Evolutionary conservation across 148 eudicot genomes (phyloP).

Genomic region (Fagopyrum tataricum): DNA sequence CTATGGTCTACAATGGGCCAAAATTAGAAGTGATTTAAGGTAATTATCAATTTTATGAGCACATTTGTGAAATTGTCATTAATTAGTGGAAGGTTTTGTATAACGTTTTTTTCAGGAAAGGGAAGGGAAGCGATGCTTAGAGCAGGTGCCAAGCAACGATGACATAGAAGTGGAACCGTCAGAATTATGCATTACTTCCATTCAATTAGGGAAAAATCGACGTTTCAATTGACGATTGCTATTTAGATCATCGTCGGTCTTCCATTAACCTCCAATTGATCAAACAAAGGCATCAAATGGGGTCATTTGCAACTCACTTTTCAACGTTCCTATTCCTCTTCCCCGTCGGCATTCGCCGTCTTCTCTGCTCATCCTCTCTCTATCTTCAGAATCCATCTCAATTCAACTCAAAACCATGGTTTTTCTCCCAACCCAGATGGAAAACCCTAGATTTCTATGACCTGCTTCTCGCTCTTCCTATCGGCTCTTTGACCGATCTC

Average conservation of each 20-base stretch:
- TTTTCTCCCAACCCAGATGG: conserved; percentile 56
- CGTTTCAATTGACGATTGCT: background rate
- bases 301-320: conserved; percentile 51
- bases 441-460: conserved; percentile 55
- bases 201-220: background rate
- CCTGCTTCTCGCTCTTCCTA: conserved; percentile 55
- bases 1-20: too few species aligned
- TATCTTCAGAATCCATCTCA: conserved; percentile 60
- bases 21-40: too few species aligned
- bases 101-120: background rate
- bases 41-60: too few species aligned
- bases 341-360: conserved; percentile 53
- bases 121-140: background rate
- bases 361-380: conserved; percentile 39
- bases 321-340: conserved; percentile 49
- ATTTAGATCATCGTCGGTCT: background rate
- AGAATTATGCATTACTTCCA: background rate
- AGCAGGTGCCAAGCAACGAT: background rate
- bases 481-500: conserved; percentile 43
- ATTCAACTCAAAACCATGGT: conserved; percentile 65
- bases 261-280: background rate
- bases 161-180: background rate
- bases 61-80: too few species aligned
- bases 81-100: background rate
- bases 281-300: conserved; percentile 28